A percentile compares a stretch with the other conserved stretches of the same genome.
Evolutionary conservation across 225 moss, liverwort and hornwort genomes (phyloP).

Genomic region (Sphagnum tenellum): DNA sequence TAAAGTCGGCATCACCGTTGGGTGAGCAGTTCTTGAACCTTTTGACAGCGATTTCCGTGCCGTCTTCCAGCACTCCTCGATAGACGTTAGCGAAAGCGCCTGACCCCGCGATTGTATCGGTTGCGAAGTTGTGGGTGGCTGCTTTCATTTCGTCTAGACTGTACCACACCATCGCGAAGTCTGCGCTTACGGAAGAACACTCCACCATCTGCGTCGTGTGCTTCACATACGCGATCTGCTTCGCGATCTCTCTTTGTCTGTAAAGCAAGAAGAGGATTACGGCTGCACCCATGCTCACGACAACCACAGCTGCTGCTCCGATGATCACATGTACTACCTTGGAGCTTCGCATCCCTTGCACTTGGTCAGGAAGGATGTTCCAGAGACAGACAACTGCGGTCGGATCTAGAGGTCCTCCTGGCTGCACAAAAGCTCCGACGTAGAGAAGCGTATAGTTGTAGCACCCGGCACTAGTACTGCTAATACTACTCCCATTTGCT

Average conservation of each 20-base stretch:
- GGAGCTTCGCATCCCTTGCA: slow-evolving; percentile 6
- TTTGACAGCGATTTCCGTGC: slow-evolving; percentile 21
- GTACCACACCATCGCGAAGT: slow-evolving; percentile 16
- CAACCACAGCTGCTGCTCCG: slow-evolving; percentile 12
- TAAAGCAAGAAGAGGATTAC: slow-evolving; percentile 7
- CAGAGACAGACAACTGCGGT: slow-evolving; percentile 6
- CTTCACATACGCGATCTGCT: slow-evolving; percentile 18
- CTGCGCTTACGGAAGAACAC: slow-evolving; percentile 7
- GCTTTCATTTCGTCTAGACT: slow-evolving; percentile 20
- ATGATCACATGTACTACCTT: slow-evolving; percentile 12
- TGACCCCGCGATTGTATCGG: slow-evolving; percentile 15
- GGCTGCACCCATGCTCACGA: slow-evolving; percentile 12
- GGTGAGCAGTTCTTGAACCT: slow-evolving; percentile 23
- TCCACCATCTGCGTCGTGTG: slow-evolving; percentile 20
- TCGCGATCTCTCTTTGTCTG: slow-evolving; percentile 13
- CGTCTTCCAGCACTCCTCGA: slow-evolving; percentile 22
- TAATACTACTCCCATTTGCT: slow-evolving; percentile 1
- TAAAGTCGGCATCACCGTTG: slow-evolving; percentile 24
- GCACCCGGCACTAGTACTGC: slow-evolving; percentile 1
- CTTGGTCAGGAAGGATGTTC: slow-evolving; percentile 24
- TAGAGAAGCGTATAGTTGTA: slow-evolving; percentile 13
- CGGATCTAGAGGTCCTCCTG: slow-evolving; percentile 32
- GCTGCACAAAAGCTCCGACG: slow-evolving; percentile 30
- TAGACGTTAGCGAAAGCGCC: slow-evolving; percentile 28
- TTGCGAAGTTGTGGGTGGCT: slow-evolving; percentile 20